A percentile compares a stretch with the other conserved stretches of the same genome.
Conservation (phyloP, 345 rosid species). For the Melaleuca quinquenervia region DNA sequence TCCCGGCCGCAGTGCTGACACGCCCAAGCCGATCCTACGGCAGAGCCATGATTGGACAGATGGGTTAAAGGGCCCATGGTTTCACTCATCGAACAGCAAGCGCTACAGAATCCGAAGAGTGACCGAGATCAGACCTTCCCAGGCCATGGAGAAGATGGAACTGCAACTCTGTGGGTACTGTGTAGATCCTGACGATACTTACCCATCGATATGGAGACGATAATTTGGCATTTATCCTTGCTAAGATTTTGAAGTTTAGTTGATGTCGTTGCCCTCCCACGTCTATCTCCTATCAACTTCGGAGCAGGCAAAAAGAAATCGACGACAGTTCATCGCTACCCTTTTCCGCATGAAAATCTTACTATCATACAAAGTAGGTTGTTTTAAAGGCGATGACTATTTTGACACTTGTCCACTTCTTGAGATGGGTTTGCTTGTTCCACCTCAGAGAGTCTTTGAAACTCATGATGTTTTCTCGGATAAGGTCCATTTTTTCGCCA, state of each 20-base stretch:
- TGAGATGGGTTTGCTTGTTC: neutral
- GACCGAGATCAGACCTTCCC: neutral
- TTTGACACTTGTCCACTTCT: neutral
- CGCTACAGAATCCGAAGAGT: neutral
- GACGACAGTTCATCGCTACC: neutral
- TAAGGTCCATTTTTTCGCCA: neutral
- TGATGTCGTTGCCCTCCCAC: neutral
- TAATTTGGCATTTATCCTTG: neutral
- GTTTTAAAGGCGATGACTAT: neutral
- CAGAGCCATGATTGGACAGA: too few species aligned
- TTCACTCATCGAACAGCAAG: neutral
- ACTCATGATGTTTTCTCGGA: neutral
- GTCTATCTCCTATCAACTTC: neutral
- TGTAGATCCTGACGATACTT: neutral
- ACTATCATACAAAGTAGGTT: neutral
- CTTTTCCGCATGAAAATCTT: neutral
- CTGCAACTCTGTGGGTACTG: neutral
- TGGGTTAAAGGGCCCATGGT: neutral
- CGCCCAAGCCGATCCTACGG: too few species aligned
- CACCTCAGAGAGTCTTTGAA: neutral
- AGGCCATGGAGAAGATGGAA: neutral
- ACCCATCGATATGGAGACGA: neutral
- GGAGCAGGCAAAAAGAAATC: neutral
- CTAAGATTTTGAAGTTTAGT: neutral
- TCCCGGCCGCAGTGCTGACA: neutral